Evolutionary conservation across 352 stramenopile species (phyloP).

Genomic region (Sclerospora graminicola): DNA sequence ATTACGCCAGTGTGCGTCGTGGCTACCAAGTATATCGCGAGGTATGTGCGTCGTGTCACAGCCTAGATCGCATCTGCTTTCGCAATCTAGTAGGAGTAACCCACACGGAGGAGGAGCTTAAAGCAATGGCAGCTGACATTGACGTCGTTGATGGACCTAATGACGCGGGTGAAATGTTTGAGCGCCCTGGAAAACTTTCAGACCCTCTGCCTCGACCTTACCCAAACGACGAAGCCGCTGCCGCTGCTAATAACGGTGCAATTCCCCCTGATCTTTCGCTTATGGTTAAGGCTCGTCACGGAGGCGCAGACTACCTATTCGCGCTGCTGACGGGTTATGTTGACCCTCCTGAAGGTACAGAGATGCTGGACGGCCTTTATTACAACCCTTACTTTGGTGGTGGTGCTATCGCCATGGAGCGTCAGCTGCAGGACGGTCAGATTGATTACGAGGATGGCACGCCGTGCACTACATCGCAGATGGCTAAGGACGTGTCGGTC

Average conservation of each 20-base stretch:
- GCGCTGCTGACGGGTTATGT: constrained; percentile 96
- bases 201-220: constrained; percentile 95
- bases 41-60: constrained; percentile 97
- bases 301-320: constrained; percentile 96
- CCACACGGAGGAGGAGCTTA: constrained; percentile 89
- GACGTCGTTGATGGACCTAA: constrained; percentile 96
- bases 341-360: constrained; percentile 88
- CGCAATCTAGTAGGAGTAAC: constrained; percentile 97
- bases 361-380: constrained; percentile 84
- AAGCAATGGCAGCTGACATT: constrained; percentile 88
- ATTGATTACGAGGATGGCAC: constrained; percentile 98
- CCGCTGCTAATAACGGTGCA: constrained; percentile 95
- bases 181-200: constrained; percentile 95
- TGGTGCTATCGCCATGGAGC: constrained; percentile 97
- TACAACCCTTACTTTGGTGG: constrained; percentile 99
- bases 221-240: constrained; percentile 95
- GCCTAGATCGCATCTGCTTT: constrained; percentile 94
- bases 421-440: constrained; percentile 94
- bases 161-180: constrained; percentile 98
- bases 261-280: constrained; percentile 96
- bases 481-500: constrained; percentile 95
- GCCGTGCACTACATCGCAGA: constrained; percentile 94
- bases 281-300: constrained; percentile 95
- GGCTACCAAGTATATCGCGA: constrained; percentile 99
- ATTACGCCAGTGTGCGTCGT: constrained; percentile 91